Evolutionary conservation across 2,329 filamentous ascomycete species (phyloP), one percentile per base, ranked within the genome.

Genomic region (Neopestalotiopsis rosae): DNA sequence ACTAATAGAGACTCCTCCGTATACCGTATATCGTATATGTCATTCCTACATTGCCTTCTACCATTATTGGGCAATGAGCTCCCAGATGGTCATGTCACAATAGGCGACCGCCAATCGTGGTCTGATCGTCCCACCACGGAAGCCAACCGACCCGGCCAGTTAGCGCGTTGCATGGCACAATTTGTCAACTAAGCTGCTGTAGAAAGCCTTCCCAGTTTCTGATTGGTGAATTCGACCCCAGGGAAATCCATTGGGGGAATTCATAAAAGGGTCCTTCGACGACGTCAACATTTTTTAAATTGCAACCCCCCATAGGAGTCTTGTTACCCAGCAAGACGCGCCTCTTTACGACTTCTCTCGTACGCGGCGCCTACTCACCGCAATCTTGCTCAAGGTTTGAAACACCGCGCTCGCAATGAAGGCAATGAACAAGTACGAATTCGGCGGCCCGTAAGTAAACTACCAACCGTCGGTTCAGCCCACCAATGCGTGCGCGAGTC

Each of bases 381-480:
- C n/a, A 17, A 64, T 40, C 13, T 32, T 61, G 59, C 13, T 40
- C 61, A 28, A 13, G 17, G 20, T 40, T 40, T 45, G 61, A 52
- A 34, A 49, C 42, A 56, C 17, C 63, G n/a, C 76, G 3, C 10
- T 81, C 80, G 32, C 67, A 59, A 32, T 32, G 59, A 38, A 30
- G 84, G 32, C 67, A 59, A 32, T 32, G 59, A 38, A 30, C 84
- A 81, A 5, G 67, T 85, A 84, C 70, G 84, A 86, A 72, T 86
- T 86, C 69, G 82, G 82, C 65, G 84, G 84, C 69, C 83, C 83
- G 83, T 85, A 78, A 75, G 83, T 62, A 12, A 28, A 38, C 32
- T 42, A 32, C 59, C 66, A 28, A 7, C n/a, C 45, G 17, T 52
- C 45, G 45, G 45, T 17, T 17, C 45, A 20, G 34, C 34, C 10